A percentile compares a stretch with the other conserved stretches of the same genome.
Conservation (phyloP, 495 filamentous ascomycete genomes). For the Choiromyces venosus region DNA sequence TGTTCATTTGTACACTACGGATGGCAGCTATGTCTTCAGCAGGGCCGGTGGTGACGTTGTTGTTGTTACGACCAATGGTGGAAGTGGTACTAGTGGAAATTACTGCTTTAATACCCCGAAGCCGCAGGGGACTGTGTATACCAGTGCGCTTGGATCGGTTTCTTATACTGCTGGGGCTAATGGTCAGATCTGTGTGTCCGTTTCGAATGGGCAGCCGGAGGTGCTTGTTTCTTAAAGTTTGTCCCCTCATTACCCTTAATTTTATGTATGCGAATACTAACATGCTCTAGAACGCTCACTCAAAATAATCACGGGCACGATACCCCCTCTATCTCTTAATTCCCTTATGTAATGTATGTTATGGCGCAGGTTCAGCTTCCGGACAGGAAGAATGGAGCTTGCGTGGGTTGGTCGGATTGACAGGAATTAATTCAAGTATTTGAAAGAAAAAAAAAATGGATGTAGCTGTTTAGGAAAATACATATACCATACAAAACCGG, state of each 20-base stretch:
- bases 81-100: conserved; percentile 40
- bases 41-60: conserved; percentile 44
- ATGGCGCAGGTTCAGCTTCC: background rate
- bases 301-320: background rate
- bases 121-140: conserved; percentile 34
- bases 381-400: background rate
- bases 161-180: conserved; percentile 29
- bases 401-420: background rate
- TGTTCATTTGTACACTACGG: conserved; percentile 44
- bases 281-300: background rate
- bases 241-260: background rate
- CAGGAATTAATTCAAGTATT: background rate
- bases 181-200: conserved; percentile 35
- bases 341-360: background rate
- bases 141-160: conserved; percentile 24
- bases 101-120: conserved; percentile 45
- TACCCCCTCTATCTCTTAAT: background rate
- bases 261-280: background rate
- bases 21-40: conserved; percentile 46
- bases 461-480: background rate
- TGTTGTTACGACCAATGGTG: conserved; percentile 46
- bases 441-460: background rate
- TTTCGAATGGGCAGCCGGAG: conserved; percentile 39
- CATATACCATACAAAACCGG: background rate
- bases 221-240: conserved; percentile 27